A percentile compares a stretch with the other conserved stretches of the same genome.
Evolutionary conservation across 805 yeast genomes (phyloP).

Genomic region (Wickerhamiella siamensis): DNA sequence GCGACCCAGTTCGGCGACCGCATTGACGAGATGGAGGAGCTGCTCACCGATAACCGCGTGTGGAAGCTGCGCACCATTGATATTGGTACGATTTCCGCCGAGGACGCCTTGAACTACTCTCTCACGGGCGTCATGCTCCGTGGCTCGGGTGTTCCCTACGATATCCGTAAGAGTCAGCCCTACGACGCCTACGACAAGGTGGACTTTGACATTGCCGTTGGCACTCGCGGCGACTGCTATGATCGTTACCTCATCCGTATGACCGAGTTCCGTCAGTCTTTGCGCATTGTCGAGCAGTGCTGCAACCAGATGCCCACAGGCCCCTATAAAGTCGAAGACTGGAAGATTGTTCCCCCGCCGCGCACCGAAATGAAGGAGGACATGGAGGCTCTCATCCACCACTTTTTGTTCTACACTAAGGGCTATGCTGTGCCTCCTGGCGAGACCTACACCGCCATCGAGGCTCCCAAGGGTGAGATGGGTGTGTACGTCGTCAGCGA

Average conservation of each 20-base stretch:
- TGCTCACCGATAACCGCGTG: conserved; percentile 78
- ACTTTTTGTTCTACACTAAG: conserved; percentile 74
- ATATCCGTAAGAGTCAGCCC: conserved; percentile 73
- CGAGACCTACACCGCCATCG: conserved; percentile 81
- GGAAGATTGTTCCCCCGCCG: conserved; percentile 71
- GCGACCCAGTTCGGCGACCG: conserved; percentile 92
- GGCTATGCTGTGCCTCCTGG: conserved; percentile 84
- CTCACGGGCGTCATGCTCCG: conserved; percentile 81
- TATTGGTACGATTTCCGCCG: conserved; percentile 70
- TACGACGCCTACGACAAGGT: conserved; percentile 80
- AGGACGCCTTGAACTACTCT: conserved; percentile 70
- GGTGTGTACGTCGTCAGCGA: conserved; percentile 80
- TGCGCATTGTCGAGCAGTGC: conserved; percentile 81
- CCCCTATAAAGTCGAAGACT: conserved; percentile 82
- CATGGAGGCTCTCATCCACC: conserved; percentile 86
- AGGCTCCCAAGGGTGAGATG: conserved; percentile 94
- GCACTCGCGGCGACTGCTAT: conserved; percentile 78
- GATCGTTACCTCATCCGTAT: conserved; percentile 79
- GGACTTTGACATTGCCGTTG: conserved; percentile 79
- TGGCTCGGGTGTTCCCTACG: conserved; percentile 82
- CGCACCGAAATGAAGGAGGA: conserved; percentile 74
- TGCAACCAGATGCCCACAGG: conserved; percentile 86
- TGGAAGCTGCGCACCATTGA: conserved; percentile 80
- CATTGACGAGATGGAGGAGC: conserved; percentile 79
- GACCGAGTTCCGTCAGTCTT: conserved; percentile 85